Evolutionary conservation across 495 filamentous ascomycete species (phyloP), one percentile per base, ranked within the genome.

Genomic region (Talaromyces stipitatus): DNA sequence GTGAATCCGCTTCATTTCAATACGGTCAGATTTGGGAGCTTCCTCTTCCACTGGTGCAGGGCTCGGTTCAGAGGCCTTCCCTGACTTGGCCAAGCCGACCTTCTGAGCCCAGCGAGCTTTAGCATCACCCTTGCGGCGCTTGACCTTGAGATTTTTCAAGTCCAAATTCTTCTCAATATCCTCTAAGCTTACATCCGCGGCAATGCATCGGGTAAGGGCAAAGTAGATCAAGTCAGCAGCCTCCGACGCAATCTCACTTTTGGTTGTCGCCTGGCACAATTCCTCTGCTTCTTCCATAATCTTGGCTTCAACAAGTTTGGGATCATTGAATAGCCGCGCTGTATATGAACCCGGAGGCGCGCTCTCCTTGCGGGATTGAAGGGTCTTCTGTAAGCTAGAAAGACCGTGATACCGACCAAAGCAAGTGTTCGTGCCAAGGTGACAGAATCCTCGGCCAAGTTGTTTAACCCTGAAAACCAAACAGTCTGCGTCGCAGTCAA

Each of bases 201-300:
- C 79, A 46, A 92, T 78, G 56, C 90, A 95, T 69, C 89, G 94
- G 6, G 94, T 89, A 23, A 98, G 70, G 8, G 95, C 89, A 74
- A 98, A 98, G 75, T 97, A 98, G 22, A 98, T 81, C 53, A 98
- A 76, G 66, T 98, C 94, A 12, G 92, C 94, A 2, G 94, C 90
- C 71, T 98, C 94, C 52, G 94, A 94, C 12, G 94, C 87, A 47
- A 97, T 79, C 18, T 97, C 89, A 54, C 91, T 78, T 54, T 90
- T 89, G 10, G 82, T 85, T 33, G 78, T 80, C 12, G 94, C 94
- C 50, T 89, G 81, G 73, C 94, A 97, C 27, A 98, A 75, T 72
- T 98, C 94, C 59, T 90, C 87, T 2, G 94, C 94, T 68, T 98
- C 94, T 71, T 98, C 94, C 87, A 96, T 94, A 41, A 98, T 96